A percentile compares a stretch with the other conserved stretches of the same genome.
Evolutionary conservation across 495 filamentous ascomycete genomes (phyloP).

Genomic region (Lophiostoma macrostomum): DNA sequence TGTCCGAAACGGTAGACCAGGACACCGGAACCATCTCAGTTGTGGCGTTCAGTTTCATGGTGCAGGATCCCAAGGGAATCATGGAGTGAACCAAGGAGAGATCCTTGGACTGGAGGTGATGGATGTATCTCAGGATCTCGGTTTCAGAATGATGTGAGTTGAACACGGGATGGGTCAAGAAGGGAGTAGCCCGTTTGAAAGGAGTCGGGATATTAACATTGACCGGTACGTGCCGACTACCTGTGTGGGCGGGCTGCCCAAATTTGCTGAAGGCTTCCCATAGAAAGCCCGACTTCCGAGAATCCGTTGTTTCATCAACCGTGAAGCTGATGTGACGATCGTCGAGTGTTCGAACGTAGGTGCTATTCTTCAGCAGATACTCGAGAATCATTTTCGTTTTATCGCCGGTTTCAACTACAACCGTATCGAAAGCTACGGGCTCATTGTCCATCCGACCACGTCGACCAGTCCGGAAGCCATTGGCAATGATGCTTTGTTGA

Average conservation of each 20-base stretch:
- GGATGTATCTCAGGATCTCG: constrained; percentile 90
- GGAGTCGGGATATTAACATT: constrained; percentile 49
- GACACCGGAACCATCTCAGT: constrained; percentile 91
- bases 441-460: constrained; percentile 54
- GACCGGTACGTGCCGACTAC: neutral
- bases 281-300: constrained; percentile 59
- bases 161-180: constrained; percentile 91
- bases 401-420: constrained; percentile 55
- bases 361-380: constrained; percentile 48
- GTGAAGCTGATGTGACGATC: constrained; percentile 63
- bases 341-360: constrained; percentile 65
- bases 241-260: too few species aligned
- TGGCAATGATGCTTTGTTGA: constrained; percentile 60
- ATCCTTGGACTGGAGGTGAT: constrained; percentile 93
- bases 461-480: constrained; percentile 62
- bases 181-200: constrained; percentile 70
- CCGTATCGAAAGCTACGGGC: constrained; percentile 72
- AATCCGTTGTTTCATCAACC: constrained; percentile 68
- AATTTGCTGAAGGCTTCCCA: constrained; percentile 53
- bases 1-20: constrained; percentile 76
- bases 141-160: constrained; percentile 97
- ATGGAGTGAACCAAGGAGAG: constrained; percentile 94
- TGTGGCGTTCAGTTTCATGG: constrained; percentile 98
- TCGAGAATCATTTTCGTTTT: constrained; percentile 52
- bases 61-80: constrained; percentile 99